Evolutionary conservation across 2,329 filamentous ascomycete genomes (phyloP).

Genomic region (Remersonia thermophila): DNA sequence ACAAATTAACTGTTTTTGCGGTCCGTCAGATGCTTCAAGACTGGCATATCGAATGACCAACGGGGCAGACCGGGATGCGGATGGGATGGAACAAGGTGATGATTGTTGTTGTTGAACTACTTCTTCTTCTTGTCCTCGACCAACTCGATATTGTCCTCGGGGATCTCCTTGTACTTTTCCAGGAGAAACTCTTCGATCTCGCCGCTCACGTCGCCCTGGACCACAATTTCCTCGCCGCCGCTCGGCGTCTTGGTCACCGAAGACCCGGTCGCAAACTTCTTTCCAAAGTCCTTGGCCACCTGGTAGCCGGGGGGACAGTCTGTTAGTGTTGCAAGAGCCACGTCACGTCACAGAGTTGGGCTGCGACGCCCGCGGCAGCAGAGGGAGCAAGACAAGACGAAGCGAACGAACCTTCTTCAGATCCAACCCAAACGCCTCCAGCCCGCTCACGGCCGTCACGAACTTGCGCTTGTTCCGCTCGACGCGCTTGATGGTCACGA

Average conservation of each 20-base stretch:
- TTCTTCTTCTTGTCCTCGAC: conserved; percentile 97
- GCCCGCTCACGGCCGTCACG: conserved; percentile 80
- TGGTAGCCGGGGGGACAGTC: conserved; percentile 12
- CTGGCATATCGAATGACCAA: no score
- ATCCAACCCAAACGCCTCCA: conserved; percentile 84
- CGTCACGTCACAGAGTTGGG: no score
- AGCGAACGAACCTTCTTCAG: conserved; percentile 61
- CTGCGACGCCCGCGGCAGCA: no score
- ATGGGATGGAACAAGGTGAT: no score
- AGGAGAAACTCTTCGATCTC: conserved; percentile 85
- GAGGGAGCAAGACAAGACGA: background rate
- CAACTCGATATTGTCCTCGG: conserved; percentile 88
- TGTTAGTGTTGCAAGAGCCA: no score
- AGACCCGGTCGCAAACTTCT: conserved; percentile 93
- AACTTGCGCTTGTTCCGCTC: conserved; percentile 97
- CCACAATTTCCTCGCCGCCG: conserved; percentile 90
- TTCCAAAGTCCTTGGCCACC: conserved; percentile 89
- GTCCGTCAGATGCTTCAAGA: no score
- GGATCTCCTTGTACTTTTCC: conserved; percentile 81
- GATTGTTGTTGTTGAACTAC: conserved; percentile 28
- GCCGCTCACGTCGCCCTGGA: conserved; percentile 92
- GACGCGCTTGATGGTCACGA: conserved; percentile 87
- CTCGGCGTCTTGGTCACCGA: conserved; percentile 81
- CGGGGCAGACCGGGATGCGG: no score
- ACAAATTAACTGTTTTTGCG: no score